Evolutionary conservation across 2,329 filamentous ascomycete genomes (phyloP), one percentile per base, ranked within the genome.

Genomic region (Hypoxylon sp.): DNA sequence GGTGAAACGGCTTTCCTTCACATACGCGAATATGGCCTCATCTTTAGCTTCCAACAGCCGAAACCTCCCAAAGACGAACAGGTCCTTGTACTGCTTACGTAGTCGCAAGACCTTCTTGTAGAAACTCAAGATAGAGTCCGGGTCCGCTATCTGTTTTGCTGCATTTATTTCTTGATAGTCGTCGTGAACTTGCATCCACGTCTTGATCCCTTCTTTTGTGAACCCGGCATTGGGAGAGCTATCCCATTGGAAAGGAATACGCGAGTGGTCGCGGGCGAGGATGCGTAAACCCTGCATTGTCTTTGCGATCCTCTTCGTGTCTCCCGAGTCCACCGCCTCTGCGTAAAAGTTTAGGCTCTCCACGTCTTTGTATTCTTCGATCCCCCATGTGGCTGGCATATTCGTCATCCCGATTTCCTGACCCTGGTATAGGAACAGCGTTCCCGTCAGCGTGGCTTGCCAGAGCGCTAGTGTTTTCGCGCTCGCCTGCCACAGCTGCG

Each of bases 101-200:
- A 89, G 74, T 54, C 71, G 75, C 35, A 92, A 76, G 35, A 82
- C 82, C 30, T 79, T 78, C 75, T 85, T 87, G 82, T 90, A 92
- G 76, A 90, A 92, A 25, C 82, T 83, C 5, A 90, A 78, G 0
- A 91, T 85, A 0, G 85, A 86, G 1, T 82, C 75, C 0, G 74
- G 74, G n/a, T 87, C 83, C 0, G 73, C 68, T 1, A 73, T 68
- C 73, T 90, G 87, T 2, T 75, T 76, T 0, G 81, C 82, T 1
- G 85, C 89, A 64, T 92, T 93, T 74, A 90, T 82, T 1, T 80
- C 74, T 2, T 72, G 72, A 72, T 87, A 90, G 31, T 85, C 82
- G 20, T 90, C 87, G 72, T 92, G 89, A 1, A 90, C 85, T 1
- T 87, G 83, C 88, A 92, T 92, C 91, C 91, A 93, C 0, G 91